Evolutionary conservation across 2,329 filamentous ascomycete species (phyloP).

Genomic region (Sphaerulina musiva): DNA sequence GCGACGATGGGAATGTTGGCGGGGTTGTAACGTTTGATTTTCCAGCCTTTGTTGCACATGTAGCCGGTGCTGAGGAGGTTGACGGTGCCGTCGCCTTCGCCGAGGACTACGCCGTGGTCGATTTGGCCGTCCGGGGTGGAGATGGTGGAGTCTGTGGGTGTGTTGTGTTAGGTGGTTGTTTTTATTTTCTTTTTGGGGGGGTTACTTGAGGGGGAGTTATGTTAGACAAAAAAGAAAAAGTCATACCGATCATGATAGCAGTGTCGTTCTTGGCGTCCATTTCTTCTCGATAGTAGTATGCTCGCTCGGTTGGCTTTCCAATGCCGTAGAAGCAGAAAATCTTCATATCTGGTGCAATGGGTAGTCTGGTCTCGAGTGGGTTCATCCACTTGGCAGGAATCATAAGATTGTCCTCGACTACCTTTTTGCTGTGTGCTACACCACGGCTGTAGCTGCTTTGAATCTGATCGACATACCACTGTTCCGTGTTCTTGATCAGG

Average conservation of each 20-base stretch:
- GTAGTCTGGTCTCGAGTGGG: constrained; percentile 80
- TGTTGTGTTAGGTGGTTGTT: background rate
- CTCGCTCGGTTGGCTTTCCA: constrained; percentile 85
- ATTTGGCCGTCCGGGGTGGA: constrained; percentile 52
- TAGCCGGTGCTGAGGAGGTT: constrained; percentile 88
- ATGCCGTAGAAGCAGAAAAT: constrained; percentile 97
- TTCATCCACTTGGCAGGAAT: constrained; percentile 80
- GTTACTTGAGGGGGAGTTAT: background rate
- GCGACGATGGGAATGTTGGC: constrained; percentile 73
- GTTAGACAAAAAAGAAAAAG: background rate
- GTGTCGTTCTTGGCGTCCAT: constrained; percentile 54
- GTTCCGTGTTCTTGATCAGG: constrained; percentile 68
- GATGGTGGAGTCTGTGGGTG: constrained; percentile 57
- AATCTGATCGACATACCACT: constrained; percentile 76
- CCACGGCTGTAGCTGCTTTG: constrained; percentile 77
- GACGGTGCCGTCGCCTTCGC: constrained; percentile 93
- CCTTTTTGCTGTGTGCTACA: constrained; percentile 67
- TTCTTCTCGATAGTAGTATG: constrained; percentile 82
- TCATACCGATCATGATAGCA: constrained; percentile 42
- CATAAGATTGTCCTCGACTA: constrained; percentile 62
- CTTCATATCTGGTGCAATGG: constrained; percentile 80
- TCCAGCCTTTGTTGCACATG: constrained; percentile 96
- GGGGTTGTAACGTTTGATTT: constrained; percentile 88
- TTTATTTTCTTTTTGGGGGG: too few species aligned
- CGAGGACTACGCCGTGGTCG: constrained; percentile 90